A percentile compares a stretch with the other conserved stretches of the same genome.
Evolutionary conservation across 345 rosid species (phyloP).

Genomic region (Salix koriyanagi): DNA sequence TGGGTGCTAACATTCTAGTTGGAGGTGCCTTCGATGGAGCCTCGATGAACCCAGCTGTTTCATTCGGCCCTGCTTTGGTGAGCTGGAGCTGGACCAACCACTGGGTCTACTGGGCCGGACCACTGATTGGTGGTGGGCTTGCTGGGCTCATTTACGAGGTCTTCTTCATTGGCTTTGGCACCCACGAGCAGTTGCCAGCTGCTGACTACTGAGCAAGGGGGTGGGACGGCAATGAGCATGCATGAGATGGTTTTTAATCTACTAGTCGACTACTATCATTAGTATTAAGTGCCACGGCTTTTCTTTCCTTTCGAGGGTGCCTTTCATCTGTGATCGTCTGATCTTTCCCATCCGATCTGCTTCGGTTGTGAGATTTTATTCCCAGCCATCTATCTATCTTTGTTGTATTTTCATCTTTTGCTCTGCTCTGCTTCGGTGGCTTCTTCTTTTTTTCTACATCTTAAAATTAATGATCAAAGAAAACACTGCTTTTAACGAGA

Average conservation of each 20-base stretch:
- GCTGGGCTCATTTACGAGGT: slow-evolving; percentile 75
- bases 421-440: neutral
- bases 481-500: no score
- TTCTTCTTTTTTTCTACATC: no score
- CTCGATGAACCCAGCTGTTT: slow-evolving; percentile 94
- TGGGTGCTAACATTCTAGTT: slow-evolving; percentile 83
- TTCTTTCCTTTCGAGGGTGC: slow-evolving; percentile 7
- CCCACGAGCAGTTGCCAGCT: slow-evolving; percentile 64
- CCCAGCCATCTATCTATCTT: neutral
- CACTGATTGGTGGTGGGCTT: slow-evolving; percentile 75
- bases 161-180: slow-evolving; percentile 49
- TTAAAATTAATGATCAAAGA: no score
- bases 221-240: neutral
- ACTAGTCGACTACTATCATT: no score
- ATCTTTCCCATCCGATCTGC: slow-evolving; percentile 2
- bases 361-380: slow-evolving; percentile 8
- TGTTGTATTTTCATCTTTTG: neutral
- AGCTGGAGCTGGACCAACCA: slow-evolving; percentile 89
- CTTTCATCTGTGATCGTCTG: slow-evolving; percentile 21
- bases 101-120: slow-evolving; percentile 97
- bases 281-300: slow-evolving; percentile 1
- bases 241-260: neutral
- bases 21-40: slow-evolving; percentile 95
- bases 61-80: slow-evolving; percentile 88
- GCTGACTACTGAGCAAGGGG: slow-evolving; percentile 50